phyloP scores from a whole-genome alignment of 345 rosid genomes.

The Citrus sp. region DNA sequence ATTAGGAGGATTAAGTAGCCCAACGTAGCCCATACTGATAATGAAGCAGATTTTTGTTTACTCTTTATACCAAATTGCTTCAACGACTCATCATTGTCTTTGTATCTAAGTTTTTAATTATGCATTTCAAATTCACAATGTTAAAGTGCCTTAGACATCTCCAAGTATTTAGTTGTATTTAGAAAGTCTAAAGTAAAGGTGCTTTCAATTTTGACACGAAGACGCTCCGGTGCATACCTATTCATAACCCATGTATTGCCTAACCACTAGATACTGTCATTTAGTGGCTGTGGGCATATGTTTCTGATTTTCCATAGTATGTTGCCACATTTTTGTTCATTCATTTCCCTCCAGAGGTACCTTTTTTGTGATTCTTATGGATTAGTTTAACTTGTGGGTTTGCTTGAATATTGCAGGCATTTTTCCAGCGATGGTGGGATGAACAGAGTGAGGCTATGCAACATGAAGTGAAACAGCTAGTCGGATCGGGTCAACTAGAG shows the following conservation, averaged over 20 bases:
- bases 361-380: not conserved
- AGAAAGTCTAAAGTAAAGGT: not conserved
- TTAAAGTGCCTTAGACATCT: not conserved
- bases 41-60: not conserved
- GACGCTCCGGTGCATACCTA: not conserved
- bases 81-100: not conserved
- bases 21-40: not conserved
- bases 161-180: not conserved
- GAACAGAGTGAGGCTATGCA: conserved; percentile 70
- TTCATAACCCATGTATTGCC: not conserved
- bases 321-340: not conserved
- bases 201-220: not conserved
- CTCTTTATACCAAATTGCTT: not conserved
- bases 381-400: not conserved
- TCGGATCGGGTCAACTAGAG: conserved; percentile 84
- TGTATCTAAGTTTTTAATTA: not conserved
- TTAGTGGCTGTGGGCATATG: not conserved
- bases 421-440: conserved; percentile 97
- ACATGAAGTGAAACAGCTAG: conserved; percentile 50
- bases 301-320: not conserved
- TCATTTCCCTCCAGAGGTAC: too few species aligned
- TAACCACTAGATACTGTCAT: not conserved
- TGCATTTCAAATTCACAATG: not conserved
- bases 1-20: not conserved
- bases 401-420: conserved; percentile 56